These are phyloP conservation scores for Mycena vitilis DNA, from an alignment of 768 basidiomycete species.

Conservation along the genomic window DNA sequence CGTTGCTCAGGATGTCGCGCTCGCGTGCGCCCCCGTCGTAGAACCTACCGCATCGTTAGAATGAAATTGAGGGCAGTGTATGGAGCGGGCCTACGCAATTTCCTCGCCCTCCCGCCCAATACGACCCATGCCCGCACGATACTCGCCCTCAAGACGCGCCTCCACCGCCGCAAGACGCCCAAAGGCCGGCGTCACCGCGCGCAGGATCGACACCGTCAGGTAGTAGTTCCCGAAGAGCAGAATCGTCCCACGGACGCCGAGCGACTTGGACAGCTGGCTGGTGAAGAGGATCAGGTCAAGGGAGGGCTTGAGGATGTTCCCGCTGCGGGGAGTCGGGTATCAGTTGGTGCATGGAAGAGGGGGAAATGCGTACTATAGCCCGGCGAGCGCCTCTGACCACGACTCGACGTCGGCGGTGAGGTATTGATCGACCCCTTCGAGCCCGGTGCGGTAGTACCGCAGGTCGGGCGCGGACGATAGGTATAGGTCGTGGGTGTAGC, in stretches of 20 bases:
- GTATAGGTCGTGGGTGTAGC: conserved; percentile 93
- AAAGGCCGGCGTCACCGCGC: conserved; percentile 92
- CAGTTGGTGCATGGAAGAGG: too few relatives aligned
- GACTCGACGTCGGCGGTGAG: conserved; percentile 92
- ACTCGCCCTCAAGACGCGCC: conserved; percentile 91
- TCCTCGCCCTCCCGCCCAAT: conserved; percentile 93
- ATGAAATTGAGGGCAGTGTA: background rate
- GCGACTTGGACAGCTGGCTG: conserved; percentile 86
- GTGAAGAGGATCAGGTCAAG: conserved; percentile 94
- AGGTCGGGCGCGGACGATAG: conserved; percentile 79
- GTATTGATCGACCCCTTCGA: conserved; percentile 90
- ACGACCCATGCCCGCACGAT: conserved; percentile 85
- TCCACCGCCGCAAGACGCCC: conserved; percentile 90
- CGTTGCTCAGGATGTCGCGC: conserved; percentile 79
- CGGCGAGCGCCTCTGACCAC: conserved; percentile 88
- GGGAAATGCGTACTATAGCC: conserved; percentile 79
- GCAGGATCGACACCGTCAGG: conserved; percentile 83
- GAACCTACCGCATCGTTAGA: conserved; percentile 62
- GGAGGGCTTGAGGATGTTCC: conserved; percentile 92
- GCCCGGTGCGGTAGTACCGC: conserved; percentile 72
- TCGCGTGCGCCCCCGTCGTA: conserved; percentile 91
- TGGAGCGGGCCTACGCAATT: conserved; percentile 71
- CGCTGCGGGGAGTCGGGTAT: conserved; percentile 57
- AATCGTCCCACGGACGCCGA: conserved; percentile 86
- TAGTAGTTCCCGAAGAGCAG: conserved; percentile 89